Percentiles rank a stretch among this genome's conserved stretches.
These are phyloP conservation scores for Scalesia atractyloides DNA, from an alignment of 129 eudicot genomes.

Conservation along the genomic window DNA sequence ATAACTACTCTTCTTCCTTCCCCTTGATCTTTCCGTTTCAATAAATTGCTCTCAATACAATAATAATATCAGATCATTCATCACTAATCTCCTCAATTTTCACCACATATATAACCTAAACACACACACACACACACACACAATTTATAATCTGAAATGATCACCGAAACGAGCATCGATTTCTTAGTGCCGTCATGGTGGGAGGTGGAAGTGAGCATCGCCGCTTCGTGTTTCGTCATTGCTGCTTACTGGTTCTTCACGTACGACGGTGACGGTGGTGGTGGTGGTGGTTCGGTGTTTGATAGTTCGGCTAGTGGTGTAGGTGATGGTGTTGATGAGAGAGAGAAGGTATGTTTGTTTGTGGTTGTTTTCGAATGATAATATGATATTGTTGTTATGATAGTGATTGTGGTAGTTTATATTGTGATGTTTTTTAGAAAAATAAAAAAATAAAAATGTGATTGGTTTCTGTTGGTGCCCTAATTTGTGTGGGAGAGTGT, in stretches of 20 bases:
- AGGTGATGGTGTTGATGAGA: constrained; percentile 43
- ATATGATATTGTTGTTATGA: not conserved
- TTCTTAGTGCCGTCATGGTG: constrained; percentile 67
- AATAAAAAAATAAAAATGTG: not conserved
- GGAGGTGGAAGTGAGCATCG: constrained; percentile 72
- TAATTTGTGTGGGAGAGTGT: constrained; percentile 23
- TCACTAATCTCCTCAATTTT: not conserved
- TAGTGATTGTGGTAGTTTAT: constrained; percentile 8
- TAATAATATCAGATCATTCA: constrained; percentile 18
- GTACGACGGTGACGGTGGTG: constrained; percentile 24
- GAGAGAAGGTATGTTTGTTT: constrained; percentile 46
- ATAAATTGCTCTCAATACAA: not conserved
- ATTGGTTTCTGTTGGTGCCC: constrained; percentile 15
- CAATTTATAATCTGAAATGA: constrained; percentile 29
- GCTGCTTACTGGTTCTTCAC: constrained; percentile 64
- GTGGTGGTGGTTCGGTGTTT: not conserved
- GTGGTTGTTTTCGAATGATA: not conserved
- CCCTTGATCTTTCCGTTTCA: constrained; percentile 19
- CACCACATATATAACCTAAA: not conserved
- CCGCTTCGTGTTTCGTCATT: constrained; percentile 54
- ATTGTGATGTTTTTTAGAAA: not conserved
- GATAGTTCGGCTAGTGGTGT: constrained; percentile 29
- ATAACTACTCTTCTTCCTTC: not conserved
- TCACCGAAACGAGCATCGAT: constrained; percentile 33
- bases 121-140: not conserved